Evolutionary conservation across 306 rosid genomes (phyloP), one percentile per base, ranked within the genome.

Genomic region (Cotoneaster glaucophyllus): DNA sequence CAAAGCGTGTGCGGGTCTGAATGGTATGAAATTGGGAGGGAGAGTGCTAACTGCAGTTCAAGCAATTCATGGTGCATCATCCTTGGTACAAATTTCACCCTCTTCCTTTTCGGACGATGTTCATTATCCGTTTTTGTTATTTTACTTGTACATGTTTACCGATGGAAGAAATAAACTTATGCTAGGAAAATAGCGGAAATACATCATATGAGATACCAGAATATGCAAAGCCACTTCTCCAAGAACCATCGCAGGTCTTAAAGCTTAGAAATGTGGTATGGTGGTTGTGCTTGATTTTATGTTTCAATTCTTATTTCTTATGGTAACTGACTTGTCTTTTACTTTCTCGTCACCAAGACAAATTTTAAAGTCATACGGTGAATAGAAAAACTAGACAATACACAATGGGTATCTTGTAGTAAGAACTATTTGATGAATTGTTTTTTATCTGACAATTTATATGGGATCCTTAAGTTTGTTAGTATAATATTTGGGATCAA

Each of bases 1-100:
- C 71, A 92, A 90, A 90, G 98, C 97, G 34, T 90, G 99, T 85
- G 90, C 91, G 11, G 97, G 96, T 70, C 90, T 92, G 79, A 92
- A 89, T 79, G 97, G 99, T 76, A 82, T 92, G 85, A 90, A 89
- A 80, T 78, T 95, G 78, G 97, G 91, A 39, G 97, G 98, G 62
- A 74, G 81, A 85, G 85, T 89, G 43, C 79, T 92, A 39, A 95
- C 95, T 75, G 99, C 79, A 64, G 88, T 90, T 80, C 97, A 80
- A 70, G 93, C 93, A 44, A 77, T 68, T 80, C 90, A 80, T 70
- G 65, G 86, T 78, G 84, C 78, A 65, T 57, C 76, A 39, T 74
- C 87, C 71, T 37, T 17, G 96, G 99, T 92, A 92, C 64, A 56
- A 15, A 17, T 59, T 25, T 32, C 81, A 32, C 76, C 64, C 29